Base-by-base conservation (phyloP, 1,284 basidiomycete genomes). In the Ganoderma multipileum region DNA sequence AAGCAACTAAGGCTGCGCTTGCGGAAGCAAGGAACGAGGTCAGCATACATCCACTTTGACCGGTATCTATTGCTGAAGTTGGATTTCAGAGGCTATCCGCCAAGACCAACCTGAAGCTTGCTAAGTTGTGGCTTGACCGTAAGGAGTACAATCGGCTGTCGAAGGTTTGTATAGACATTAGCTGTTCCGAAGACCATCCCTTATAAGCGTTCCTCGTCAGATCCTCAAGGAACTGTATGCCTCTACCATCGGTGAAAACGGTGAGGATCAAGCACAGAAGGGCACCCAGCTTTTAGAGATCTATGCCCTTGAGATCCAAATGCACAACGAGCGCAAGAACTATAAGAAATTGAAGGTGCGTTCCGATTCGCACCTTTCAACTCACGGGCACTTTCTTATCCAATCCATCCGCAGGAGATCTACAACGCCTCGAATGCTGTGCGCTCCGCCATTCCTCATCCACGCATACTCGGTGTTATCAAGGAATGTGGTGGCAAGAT, bases 401-500 rank as follows among this genome's bases (percentile, higher is more conserved):
- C 14, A 58, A 52, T 52, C 3, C 26, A 20, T 47, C 26, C 60
- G 28, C 76, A 96, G 95, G 95, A 98, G 81, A 98, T 99, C 64
- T 99, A 99, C 83, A 95, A 98, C 73, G 96, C 97, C 6, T 94
- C 96, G 2, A 93, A 95, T 73, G 89, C 91, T 65, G 95, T 99
- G 67, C 93, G 95, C 65, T 97, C 96, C 41, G 98, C 98, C 9
- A 99, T 99, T 69, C 97, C 97, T 12, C 98, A 99, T 82, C 98
- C 98, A 9, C 90, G 96, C 33, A 99, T 99, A 77, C 96, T 99
- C 93, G 98, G 97, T 64, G 95, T 99, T 65, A 99, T 99, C 81
- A 95, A 97, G 77, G 98, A 99, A 81, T 99, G 97, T 74, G 98
- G 98, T 16, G 98, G 98, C 9, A 99, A 99, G 83, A 99, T 99